Base-by-base conservation (phyloP, 352 stramenopile species). In the Phytophthora pini region DNA sequence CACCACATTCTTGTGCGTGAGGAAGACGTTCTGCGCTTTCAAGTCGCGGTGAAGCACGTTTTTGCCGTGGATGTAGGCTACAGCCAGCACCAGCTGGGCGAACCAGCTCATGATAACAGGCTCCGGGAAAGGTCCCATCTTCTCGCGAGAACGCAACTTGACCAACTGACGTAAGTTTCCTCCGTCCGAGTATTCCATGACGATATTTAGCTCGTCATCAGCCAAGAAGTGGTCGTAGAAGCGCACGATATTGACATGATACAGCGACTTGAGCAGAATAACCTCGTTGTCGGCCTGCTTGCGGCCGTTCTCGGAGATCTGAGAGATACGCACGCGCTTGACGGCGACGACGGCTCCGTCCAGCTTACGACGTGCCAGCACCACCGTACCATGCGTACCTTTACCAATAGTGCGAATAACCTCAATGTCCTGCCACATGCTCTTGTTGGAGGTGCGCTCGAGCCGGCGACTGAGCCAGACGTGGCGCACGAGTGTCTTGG, bases 221-320 rank as follows among this genome's bases (percentile, higher is more conserved):
- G 77, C 77, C 68, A 93, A 75, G 56, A 97, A 97, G 49, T 92
- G 85, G 68, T 97, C 89, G 77, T 95, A 94, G 52, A 94, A 97
- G 32, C 86, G 86, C 54, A 97, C 87, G 61, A 97, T 95, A 56
- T 96, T 96, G 26, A 95, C 85, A 68, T 96, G 88, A 72, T 94
- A 94, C 31, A 96, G 74, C 57, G 87, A 94, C 63, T 96, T 94
- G 48, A 96, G 84, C 64, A 96, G 56, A 60, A 94, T 94, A 1
- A 96, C 88, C 71, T 96, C 88, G 54, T 96, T 96, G 63, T 96
- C 86, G 5, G 88, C 88, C 55, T 94, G 88, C 68, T 94, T 96
- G 45, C 84, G 84, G 39, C 85, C 82, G 57, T 88, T 96, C 56
- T 94, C 88, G 24, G 74, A 93, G 64, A 94, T 92, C 52, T 88